Conservation (phyloP, 2,329 filamentous ascomycete species). For the Diaporthe sp. region DNA sequence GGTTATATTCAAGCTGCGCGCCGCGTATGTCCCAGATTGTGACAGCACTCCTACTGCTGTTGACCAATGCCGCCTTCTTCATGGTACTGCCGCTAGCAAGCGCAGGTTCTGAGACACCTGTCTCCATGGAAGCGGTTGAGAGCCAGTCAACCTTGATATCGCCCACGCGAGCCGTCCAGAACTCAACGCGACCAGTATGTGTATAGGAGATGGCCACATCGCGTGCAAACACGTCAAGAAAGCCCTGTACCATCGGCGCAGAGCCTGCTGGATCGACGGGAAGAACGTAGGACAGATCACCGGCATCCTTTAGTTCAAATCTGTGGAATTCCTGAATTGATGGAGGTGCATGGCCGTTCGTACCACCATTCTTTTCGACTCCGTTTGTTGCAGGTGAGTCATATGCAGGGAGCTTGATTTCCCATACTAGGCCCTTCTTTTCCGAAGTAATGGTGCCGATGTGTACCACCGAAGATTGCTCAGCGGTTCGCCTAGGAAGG, state of each 20-base stretch:
- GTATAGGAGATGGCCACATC: constrained; percentile 92
- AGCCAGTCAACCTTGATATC: constrained; percentile 82
- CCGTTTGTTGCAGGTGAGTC: constrained; percentile 43
- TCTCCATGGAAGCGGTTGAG: constrained; percentile 85
- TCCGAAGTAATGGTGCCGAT: constrained; percentile 87
- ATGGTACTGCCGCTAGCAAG: constrained; percentile 89
- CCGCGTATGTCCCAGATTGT: constrained; percentile 94
- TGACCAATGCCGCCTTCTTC: constrained; percentile 88
- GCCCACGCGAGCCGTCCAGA: constrained; percentile 87
- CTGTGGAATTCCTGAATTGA: constrained; percentile 76
- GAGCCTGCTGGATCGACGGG: constrained; percentile 90
- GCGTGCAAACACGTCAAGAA: constrained; percentile 86
- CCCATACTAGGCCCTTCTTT: constrained; percentile 86
- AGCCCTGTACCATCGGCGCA: constrained; percentile 78
- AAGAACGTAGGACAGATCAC: constrained; percentile 76
- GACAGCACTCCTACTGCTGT: constrained; percentile 78
- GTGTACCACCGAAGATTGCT: constrained; percentile 72
- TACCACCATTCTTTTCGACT: constrained; percentile 36
- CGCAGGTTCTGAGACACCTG: constrained; percentile 78
- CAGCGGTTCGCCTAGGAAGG: constrained; percentile 73
- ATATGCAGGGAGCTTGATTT: constrained; percentile 73
- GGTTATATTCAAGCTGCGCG: constrained; percentile 84
- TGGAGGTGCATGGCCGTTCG: constrained; percentile 53
- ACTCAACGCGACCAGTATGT: constrained; percentile 79
- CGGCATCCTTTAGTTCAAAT: constrained; percentile 75